Conservation (phyloP, 306 rosid genomes). For the Fagus sylvatica region DNA sequence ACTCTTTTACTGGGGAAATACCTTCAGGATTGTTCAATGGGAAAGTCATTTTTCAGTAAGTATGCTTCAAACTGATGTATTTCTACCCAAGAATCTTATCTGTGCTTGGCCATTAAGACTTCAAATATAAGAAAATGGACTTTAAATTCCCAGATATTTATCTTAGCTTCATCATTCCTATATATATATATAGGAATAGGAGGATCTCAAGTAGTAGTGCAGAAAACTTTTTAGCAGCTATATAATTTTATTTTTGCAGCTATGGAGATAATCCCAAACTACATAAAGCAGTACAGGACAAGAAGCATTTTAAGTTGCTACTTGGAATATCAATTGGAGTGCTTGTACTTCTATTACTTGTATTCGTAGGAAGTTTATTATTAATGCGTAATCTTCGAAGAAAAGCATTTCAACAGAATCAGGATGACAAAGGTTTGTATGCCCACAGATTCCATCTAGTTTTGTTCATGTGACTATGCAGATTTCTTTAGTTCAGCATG, state of each 20-base stretch:
- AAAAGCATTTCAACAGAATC: slow-evolving; percentile 45
- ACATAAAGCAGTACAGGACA: slow-evolving; percentile 37
- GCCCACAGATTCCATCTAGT: slow-evolving; percentile 13
- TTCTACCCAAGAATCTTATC: neutral
- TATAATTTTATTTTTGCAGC: slow-evolving; percentile 45
- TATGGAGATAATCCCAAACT: slow-evolving; percentile 60
- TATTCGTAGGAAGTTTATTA: slow-evolving; percentile 61
- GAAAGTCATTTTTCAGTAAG: slow-evolving; percentile 74
- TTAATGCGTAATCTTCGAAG: slow-evolving; percentile 42
- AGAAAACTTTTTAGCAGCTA: slow-evolving; percentile 16
- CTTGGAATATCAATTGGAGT: slow-evolving; percentile 68
- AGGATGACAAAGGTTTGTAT: slow-evolving; percentile 59
- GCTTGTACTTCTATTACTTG: slow-evolving; percentile 43
- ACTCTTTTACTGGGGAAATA: slow-evolving; percentile 78
- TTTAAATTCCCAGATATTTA: neutral
- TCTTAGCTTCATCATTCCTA: neutral
- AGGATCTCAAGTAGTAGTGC: neutral
- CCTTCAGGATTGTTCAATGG: slow-evolving; percentile 62
- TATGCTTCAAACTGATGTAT: slow-evolving; percentile 7
- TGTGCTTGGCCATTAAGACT: neutral
- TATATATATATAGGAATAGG: slow-evolving; percentile 2
- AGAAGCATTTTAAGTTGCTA: slow-evolving; percentile 63
- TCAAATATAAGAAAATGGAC: neutral
- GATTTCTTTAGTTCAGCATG: slow-evolving; percentile 21
- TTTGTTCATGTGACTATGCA: neutral